These are phyloP conservation scores for Lotmaria passim DNA, from an alignment of 208 protist genomes.

Conservation along the genomic window DNA sequence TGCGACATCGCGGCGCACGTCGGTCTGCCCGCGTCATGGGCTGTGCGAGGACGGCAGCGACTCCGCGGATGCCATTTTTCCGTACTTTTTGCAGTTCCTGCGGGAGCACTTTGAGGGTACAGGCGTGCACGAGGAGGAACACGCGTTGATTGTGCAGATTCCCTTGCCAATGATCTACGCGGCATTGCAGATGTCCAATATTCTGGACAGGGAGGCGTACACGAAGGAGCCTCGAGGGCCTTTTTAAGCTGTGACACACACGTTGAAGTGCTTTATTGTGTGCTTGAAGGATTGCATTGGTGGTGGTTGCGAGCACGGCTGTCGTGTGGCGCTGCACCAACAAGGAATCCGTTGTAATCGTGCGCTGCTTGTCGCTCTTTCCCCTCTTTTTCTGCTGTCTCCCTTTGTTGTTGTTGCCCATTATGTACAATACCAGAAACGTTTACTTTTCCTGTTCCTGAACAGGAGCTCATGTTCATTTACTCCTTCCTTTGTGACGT, in stretches of 20 bases:
- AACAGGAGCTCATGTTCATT: no score
- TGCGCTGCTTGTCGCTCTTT: neutral
- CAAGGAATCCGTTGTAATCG: no score
- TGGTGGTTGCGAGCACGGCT: no score
- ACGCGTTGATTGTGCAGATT: conserved; percentile 71
- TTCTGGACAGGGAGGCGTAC: conserved; percentile 68
- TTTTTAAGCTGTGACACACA: no score
- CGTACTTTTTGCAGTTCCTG: conserved; percentile 77
- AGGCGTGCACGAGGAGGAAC: conserved; percentile 54
- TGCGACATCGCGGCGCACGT: conserved; percentile 23
- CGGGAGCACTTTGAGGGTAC: conserved; percentile 70
- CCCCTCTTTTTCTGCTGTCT: neutral
- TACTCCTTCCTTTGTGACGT: neutral
- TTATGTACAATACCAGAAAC: neutral
- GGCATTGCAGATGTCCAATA: conserved; percentile 57
- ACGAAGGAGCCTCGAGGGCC: conserved; percentile 54
- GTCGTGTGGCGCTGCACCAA: no score
- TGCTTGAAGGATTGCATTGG: no score
- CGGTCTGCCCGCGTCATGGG: conserved; percentile 18
- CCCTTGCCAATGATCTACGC: conserved; percentile 68
- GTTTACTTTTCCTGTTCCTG: no score
- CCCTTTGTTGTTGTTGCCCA: neutral
- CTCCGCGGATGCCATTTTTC: conserved; percentile 60
- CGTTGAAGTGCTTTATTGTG: neutral
- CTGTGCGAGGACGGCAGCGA: conserved; percentile 29